Conservation (phyloP, 2,329 filamentous ascomycete genomes). For the Fusarium albidum region DNA sequence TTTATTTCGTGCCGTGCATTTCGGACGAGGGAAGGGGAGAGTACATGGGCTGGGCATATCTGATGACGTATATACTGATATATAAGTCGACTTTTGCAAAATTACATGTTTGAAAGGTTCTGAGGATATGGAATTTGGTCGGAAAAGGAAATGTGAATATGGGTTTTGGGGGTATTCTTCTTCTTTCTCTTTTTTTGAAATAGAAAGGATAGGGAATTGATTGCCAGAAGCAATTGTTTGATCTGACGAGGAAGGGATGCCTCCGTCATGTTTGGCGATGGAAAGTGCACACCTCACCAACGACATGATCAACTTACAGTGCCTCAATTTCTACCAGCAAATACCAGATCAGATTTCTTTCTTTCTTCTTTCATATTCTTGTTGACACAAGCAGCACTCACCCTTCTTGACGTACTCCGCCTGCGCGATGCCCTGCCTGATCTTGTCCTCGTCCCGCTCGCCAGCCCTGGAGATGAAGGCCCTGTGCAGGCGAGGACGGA, state of each 20-base stretch:
- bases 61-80: constrained; percentile 1
- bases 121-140: constrained; percentile 1
- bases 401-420: constrained; percentile 94
- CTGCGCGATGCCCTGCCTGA: constrained; percentile 76
- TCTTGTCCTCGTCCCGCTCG: constrained; percentile 76
- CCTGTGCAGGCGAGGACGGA: constrained; percentile 80
- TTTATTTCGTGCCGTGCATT: constrained; percentile 2
- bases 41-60: too few species aligned
- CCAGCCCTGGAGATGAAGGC: constrained; percentile 82
- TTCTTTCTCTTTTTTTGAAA: constrained; percentile 7
- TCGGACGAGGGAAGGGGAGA: too few species aligned
- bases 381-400: constrained; percentile 44
- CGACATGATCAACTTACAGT: constrained; percentile 83
- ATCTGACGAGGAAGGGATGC: too few species aligned
- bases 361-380: too few species aligned
- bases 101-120: background rate
- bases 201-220: constrained; percentile 2
- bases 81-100: background rate
- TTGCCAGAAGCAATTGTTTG: background rate
- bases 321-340: constrained; percentile 81
- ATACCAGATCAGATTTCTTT: constrained; percentile 4
- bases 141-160: background rate
- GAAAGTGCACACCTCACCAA: too few species aligned
- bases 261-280: too few species aligned
- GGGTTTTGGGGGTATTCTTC: too few species aligned